Evolutionary conservation across 2,329 filamentous ascomycete genomes (phyloP), one percentile per base, ranked within the genome.

Genomic region (Aspergillus neoniger): DNA sequence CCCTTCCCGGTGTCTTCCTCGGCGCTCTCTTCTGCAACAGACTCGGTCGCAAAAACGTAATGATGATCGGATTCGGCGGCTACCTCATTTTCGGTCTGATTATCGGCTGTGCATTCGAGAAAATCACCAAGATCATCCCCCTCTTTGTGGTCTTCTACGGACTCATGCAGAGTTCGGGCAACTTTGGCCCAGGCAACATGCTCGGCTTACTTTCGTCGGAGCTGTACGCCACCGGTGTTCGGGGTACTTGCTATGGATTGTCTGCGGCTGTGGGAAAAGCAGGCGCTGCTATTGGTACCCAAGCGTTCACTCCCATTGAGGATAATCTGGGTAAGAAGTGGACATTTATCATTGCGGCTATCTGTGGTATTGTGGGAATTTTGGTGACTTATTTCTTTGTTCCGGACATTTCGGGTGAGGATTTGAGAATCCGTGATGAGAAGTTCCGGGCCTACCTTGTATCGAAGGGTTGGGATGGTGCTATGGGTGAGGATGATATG

Each of bases 51-150:
- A 55, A 55, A 14, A 55, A 55, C 39, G 17, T 55, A 6, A 55
- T 55, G 53, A 55, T 55, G 53, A 30, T 55, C 25, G 53, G 53
- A 1, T 55, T 55, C 39, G 41, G 39, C 17, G 53, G 53, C 17
- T 55, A 55, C 17, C 53, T 55, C 15, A 44, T 55, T 8, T 55
- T 55, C 41, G 53, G 53, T 2, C 25, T 55, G 6, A 55, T 55
- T 17, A 55, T 55, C 12, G 53, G 53, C 12, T 55, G 53, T n/a
- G 53, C 53, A 1, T 55, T 47, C 10, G 53, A 55, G 12, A 44
- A 36, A 21, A 55, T 55, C 41, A 55, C 41, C 53, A 55, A 47
- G 39, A 55, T 55, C n/a, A 55, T 55, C 14, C 53, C 53, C 2
- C 39, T 55, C 1, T 55, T 55, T 10, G 53, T 55, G n/a, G 43